Base-by-base conservation (phyloP, 2,329 filamentous ascomycete genomes). In the Penicillium sp. region DNA sequence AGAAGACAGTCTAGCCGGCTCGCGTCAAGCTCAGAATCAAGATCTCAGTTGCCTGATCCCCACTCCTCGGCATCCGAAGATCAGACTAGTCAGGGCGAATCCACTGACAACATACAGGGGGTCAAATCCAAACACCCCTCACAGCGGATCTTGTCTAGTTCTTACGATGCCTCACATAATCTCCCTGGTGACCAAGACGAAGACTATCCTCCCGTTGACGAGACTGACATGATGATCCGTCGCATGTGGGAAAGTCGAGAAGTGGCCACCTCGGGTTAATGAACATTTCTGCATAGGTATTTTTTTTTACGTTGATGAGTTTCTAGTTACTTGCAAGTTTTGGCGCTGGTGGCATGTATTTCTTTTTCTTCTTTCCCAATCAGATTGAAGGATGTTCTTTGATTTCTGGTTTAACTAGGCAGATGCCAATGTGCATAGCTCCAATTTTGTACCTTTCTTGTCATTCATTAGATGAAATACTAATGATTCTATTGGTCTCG, bases 161-260 rank as follows among this genome's bases (percentile, higher is more conserved):
- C 73, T 18, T 69, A 69, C 29, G 72, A 75, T 26, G 62, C 62
- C 14, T 49, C 62, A 9, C 65, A 64, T 45, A 62, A 55, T 23
- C 52, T 57, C 18, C 55, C 55, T 7, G 53, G 56, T 26, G 64
- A 65, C 15, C 63, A 68, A 14, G 62, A 66, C 2, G 64, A 67
- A 18, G 65, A 59, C 8, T 61, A 57, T 26, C 67, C 68, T 35
- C 62, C 62, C 18, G 58, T 69, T 2, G 69, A 60, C 49, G 73
- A 74, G 51, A 57, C 63, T 5, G 74, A 74, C 31, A 66, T 77
- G 63, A 69, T 77, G 64, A 67, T 77, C 50, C 72, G 74, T 41
- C 72, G 75, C 45, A 73, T 77, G 63, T 77, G 75, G 75, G 73
- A 77, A 45, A 76, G 72, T 52, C 72, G 75, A 45, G 73, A 76